Conservation (phyloP, 371 early-diverging fungal species). For the Rhizomucor miehei region DNA sequence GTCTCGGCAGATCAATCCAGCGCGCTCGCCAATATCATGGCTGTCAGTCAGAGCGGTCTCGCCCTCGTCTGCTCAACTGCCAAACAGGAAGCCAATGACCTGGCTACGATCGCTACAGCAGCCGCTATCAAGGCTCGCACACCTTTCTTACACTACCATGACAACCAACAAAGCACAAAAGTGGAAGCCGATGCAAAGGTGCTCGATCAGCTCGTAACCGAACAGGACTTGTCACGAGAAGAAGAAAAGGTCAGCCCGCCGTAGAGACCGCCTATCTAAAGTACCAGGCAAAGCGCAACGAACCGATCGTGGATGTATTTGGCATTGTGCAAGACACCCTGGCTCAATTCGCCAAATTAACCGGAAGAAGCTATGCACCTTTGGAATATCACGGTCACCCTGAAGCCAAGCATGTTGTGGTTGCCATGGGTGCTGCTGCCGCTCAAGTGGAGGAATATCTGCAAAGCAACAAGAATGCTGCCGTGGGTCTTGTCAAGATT, state of each 20-base stretch:
- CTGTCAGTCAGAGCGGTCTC: slow-evolving; percentile 77
- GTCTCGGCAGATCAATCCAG: slow-evolving; percentile 37
- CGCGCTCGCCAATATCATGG: slow-evolving; percentile 63
- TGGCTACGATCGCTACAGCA: slow-evolving; percentile 62
- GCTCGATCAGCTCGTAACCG: slow-evolving; percentile 24
- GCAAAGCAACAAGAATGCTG: slow-evolving; percentile 21
- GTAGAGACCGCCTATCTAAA: slow-evolving; percentile 32
- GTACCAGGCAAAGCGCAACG: slow-evolving; percentile 25
- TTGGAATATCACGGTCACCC: slow-evolving; percentile 54
- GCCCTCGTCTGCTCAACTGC: slow-evolving; percentile 67
- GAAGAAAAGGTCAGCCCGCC: slow-evolving; percentile 1
- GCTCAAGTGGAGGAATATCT: slow-evolving; percentile 40
- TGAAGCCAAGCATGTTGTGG: slow-evolving; percentile 55
- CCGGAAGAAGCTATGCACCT: slow-evolving; percentile 46
- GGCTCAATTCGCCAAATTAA: slow-evolving; percentile 34
- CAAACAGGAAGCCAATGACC: slow-evolving; percentile 72
- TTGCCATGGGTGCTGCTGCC: slow-evolving; percentile 65
- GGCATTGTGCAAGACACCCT: slow-evolving; percentile 34
- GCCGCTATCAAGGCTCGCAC: slow-evolving; percentile 57
- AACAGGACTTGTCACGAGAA: slow-evolving; percentile 30
- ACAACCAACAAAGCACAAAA: slow-evolving; percentile 24
- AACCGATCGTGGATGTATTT: slow-evolving; percentile 19
- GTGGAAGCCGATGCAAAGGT: slow-evolving; percentile 8
- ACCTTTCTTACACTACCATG: slow-evolving; percentile 62
- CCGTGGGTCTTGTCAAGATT: slow-evolving; percentile 62